A percentile compares a stretch with the other conserved stretches of the same genome.
Conservation (phyloP, 164 flowering plant species). For the Euptelea pleiosperma region DNA sequence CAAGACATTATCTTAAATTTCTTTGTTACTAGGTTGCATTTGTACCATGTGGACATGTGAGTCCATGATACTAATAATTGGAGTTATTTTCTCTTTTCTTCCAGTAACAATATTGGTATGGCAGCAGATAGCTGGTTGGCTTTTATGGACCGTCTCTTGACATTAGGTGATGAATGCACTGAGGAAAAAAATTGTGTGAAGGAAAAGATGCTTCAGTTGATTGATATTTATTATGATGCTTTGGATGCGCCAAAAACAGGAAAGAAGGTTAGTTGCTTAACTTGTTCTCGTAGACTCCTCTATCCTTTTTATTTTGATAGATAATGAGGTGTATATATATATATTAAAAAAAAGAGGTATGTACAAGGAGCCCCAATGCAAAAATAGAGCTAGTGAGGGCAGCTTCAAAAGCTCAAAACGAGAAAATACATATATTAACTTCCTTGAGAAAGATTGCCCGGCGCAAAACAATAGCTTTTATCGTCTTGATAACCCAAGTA, state of each 20-base stretch:
- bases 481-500: no score
- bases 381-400: no score
- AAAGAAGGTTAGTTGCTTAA: constrained; percentile 42
- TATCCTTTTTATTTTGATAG: no score
- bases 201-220: constrained; percentile 41
- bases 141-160: constrained; percentile 71
- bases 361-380: no score
- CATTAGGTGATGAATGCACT: constrained; percentile 34
- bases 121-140: constrained; percentile 81
- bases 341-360: no score
- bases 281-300: no score
- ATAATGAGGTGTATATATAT: no score
- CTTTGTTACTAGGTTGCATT: no score
- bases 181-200: constrained; percentile 35
- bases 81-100: constrained; percentile 19
- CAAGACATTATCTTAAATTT: not conserved
- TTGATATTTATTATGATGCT: constrained; percentile 77
- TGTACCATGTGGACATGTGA: not conserved
- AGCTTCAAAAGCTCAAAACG: no score
- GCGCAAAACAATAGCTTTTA: no score
- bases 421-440: no score
- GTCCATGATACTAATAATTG: not conserved
- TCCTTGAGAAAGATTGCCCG: no score
- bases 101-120: constrained; percentile 41
- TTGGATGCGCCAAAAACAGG: constrained; percentile 84